Percentiles rank a stretch among this genome's conserved stretches.
These are phyloP conservation scores for Helianthus tuberosus DNA, from an alignment of 129 eudicot species.

Conservation along the genomic window DNA sequence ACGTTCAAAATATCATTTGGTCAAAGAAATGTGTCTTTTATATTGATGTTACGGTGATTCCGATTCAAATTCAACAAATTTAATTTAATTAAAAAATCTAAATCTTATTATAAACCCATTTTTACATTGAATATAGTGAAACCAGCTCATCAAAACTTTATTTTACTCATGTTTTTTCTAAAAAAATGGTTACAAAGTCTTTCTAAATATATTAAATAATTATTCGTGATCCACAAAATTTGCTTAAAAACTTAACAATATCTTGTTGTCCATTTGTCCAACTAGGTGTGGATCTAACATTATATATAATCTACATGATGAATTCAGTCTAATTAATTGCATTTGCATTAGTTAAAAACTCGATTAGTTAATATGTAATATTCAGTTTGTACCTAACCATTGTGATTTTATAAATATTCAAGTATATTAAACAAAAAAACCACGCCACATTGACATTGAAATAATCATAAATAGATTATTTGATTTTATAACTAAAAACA, in stretches of 20 bases:
- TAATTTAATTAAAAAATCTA: neutral
- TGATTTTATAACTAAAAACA: neutral
- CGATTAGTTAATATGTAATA: neutral
- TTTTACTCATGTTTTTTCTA: neutral
- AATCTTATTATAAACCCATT: neutral
- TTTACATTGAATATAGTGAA: neutral
- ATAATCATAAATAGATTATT: neutral
- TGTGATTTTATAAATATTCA: neutral
- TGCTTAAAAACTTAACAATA: constrained; percentile 11
- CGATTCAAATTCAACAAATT: neutral
- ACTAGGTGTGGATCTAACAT: constrained; percentile 13
- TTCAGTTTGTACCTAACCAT: constrained; percentile 10
- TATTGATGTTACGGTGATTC: too few species aligned
- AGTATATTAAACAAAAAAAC: neutral
- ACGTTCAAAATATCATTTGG: too few species aligned
- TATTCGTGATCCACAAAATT: constrained; percentile 21
- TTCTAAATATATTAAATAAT: constrained; percentile 1
- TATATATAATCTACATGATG: constrained; percentile 8
- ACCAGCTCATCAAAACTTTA: neutral
- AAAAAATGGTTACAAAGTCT: neutral
- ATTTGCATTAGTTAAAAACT: constrained; percentile 3
- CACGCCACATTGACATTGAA: neutral
- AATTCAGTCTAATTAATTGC: constrained; percentile 8
- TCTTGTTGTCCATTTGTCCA: constrained; percentile 12
- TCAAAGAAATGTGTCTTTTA: too few species aligned